phyloP scores from a whole-genome alignment of 306 rosid species.

The Abrus pulchellus region DNA sequence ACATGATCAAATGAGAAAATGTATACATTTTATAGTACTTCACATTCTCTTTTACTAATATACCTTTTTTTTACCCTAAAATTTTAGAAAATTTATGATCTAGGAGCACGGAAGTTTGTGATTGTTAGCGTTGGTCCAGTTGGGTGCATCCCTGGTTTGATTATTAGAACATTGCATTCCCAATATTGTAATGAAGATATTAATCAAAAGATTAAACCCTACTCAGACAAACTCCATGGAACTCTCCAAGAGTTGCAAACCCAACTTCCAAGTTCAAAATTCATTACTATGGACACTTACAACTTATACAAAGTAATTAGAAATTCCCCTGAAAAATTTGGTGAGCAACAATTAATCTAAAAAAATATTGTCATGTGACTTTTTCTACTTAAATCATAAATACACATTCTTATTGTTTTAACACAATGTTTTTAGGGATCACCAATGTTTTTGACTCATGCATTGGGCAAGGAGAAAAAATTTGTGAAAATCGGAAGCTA shows the following conservation, averaged over 20 bases:
- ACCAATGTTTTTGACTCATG: no score
- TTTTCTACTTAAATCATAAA: no score
- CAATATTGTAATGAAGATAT: slow-evolving; percentile 30
- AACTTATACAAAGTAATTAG: no score
- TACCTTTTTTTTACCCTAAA: not conserved
- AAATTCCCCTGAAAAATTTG: not conserved
- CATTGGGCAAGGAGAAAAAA: no score
- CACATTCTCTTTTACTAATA: no score
- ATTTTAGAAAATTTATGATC: slow-evolving; percentile 34
- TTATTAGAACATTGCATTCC: not conserved
- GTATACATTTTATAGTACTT: no score
- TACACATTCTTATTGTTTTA: no score
- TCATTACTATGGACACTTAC: slow-evolving; percentile 13
- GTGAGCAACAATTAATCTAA: not conserved
- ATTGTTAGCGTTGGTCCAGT: slow-evolving; percentile 13
- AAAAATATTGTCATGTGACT: no score
- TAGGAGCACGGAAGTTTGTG: slow-evolving; percentile 45
- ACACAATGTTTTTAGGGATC: no score
- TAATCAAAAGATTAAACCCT: slow-evolving; percentile 26
- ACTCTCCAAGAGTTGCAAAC: not conserved
- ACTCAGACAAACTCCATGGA: slow-evolving; percentile 22
- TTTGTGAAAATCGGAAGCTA: no score
- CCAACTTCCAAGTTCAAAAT: slow-evolving; percentile 18
- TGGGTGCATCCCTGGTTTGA: slow-evolving; percentile 21
- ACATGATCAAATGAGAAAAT: no score